Evolutionary conservation across 176 grass and related monocot genomes (phyloP).

Genomic region (Rhynchospora breviuscula): DNA sequence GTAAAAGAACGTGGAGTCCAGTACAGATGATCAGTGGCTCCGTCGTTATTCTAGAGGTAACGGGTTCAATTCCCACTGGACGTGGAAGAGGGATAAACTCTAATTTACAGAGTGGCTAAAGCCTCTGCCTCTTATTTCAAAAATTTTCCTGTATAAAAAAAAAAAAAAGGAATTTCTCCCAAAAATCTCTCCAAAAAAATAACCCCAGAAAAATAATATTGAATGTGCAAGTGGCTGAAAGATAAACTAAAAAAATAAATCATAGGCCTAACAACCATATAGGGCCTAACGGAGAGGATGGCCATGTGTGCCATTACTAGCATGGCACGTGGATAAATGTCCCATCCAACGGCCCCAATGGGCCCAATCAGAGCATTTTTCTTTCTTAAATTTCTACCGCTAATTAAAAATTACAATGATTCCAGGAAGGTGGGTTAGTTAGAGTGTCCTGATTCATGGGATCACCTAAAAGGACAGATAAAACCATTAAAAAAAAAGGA

Average conservation of each 20-base stretch:
- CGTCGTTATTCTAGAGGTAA: no score
- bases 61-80: no score
- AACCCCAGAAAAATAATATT: not conserved
- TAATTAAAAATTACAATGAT: not conserved
- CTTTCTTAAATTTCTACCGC: not conserved
- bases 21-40: no score
- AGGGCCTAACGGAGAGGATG: not conserved
- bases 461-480: not conserved
- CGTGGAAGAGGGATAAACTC: no score
- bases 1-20: no score
- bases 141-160: no score
- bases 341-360: slow-evolving; percentile 14
- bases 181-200: not conserved
- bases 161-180: not conserved
- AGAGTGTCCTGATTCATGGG: not conserved
- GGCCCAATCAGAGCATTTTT: not conserved
- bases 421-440: not conserved
- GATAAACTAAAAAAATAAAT: slow-evolving; percentile 3
- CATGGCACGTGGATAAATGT: not conserved
- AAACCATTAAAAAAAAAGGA: no score
- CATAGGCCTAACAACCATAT: not conserved
- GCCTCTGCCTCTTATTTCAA: no score
- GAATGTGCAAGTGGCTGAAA: not conserved
- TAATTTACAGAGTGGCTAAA: no score
- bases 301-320: not conserved